Evolutionary conservation across 305 asterid species (phyloP).

Genomic region (Fraxinus floribunda): DNA sequence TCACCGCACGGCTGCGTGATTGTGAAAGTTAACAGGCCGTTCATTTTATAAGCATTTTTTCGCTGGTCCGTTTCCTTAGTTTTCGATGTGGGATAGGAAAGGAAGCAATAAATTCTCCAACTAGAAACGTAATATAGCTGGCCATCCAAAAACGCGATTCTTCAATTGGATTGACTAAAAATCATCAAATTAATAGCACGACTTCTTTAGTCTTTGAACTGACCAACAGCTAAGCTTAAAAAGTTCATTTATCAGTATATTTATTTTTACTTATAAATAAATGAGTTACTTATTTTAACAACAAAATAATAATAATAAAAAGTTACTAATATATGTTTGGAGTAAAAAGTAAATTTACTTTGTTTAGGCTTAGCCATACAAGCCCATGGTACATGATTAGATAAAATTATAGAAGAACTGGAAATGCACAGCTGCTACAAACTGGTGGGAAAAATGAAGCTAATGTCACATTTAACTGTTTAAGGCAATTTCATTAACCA

Average conservation of each 20-base stretch:
- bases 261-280: not conserved
- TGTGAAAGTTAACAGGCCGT: not conserved
- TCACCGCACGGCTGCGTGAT: conserved; percentile 27
- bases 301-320: not conserved
- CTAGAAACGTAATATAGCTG: not conserved
- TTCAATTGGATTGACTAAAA: not conserved
- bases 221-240: not conserved
- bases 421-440: not conserved
- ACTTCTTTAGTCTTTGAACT: not conserved
- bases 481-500: not conserved
- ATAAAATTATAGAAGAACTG: no score
- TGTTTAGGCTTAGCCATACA: not conserved
- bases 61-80: not conserved
- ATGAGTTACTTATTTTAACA: not conserved
- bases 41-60: not conserved
- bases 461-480: not conserved
- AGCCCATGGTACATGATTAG: no score
- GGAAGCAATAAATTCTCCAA: not conserved
- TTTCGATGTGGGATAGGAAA: not conserved
- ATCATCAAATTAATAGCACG: not conserved
- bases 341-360: not conserved
- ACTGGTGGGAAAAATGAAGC: not conserved
- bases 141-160: not conserved
- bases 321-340: not conserved
- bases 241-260: not conserved